These are phyloP conservation scores for Leptomonas seymouri DNA, from an alignment of 208 protist species.

Conservation along the genomic window DNA sequence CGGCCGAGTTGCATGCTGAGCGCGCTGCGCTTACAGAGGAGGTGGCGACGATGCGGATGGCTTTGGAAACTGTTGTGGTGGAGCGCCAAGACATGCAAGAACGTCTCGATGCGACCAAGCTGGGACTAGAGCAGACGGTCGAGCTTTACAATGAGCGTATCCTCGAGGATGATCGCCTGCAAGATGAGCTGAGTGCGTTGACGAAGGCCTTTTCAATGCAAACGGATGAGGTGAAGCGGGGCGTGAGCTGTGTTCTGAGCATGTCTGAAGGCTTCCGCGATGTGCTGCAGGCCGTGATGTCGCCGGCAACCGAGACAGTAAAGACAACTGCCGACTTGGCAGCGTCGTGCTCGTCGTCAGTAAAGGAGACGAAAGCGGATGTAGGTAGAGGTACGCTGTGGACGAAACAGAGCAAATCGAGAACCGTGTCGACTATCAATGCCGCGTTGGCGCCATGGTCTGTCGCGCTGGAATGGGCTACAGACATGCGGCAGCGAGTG, in stretches of 20 bases:
- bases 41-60: slow-evolving; percentile 2
- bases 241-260: slow-evolving; percentile 5
- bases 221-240: slow-evolving; percentile 7
- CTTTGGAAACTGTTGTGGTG: not conserved
- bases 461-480: slow-evolving; percentile 9
- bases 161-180: slow-evolving; percentile 10
- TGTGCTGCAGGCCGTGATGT: slow-evolving; percentile 1
- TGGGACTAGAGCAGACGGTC: slow-evolving; percentile 20
- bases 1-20: not conserved
- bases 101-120: slow-evolving; percentile 7
- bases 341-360: not conserved
- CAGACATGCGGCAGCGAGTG: slow-evolving; percentile 6
- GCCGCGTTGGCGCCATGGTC: slow-evolving; percentile 3
- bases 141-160: slow-evolving; percentile 17
- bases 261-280: slow-evolving; percentile 12
- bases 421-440: not conserved
- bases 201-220: slow-evolving; percentile 7
- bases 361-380: no score
- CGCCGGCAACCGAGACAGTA: not conserved
- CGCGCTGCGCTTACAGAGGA: slow-evolving; percentile 1
- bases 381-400: no score
- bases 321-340: not conserved
- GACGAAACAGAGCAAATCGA: not conserved
- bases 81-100: slow-evolving; percentile 4
- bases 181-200: not conserved